These are phyloP conservation scores for Cytospora mali DNA, from an alignment of 2,329 filamentous ascomycete species.

Conservation along the genomic window DNA sequence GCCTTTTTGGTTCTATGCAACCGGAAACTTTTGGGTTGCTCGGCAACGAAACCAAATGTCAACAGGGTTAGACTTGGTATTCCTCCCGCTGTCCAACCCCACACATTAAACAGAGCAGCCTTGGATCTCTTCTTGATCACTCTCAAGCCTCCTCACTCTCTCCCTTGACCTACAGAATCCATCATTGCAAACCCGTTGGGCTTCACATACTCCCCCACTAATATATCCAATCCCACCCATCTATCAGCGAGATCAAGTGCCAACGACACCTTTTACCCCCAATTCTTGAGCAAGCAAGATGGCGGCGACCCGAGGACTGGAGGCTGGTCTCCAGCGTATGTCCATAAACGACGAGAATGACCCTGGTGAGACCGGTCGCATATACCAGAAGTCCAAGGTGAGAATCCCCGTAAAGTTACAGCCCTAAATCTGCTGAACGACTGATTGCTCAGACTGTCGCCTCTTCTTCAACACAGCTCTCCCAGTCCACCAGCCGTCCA, in stretches of 20 bases:
- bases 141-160: not conserved
- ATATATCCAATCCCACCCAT: not conserved
- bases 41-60: not conserved
- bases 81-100: not conserved
- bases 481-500: conserved; percentile 64
- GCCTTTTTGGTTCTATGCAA: no score
- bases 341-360: conserved; percentile 90
- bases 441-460: conserved; percentile 48
- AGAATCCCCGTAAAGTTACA: conserved; percentile 29
- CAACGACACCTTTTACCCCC: conserved; percentile 2
- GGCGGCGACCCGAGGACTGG: conserved; percentile 72
- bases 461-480: conserved; percentile 45
- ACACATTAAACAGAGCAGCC: not conserved
- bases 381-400: conserved; percentile 78
- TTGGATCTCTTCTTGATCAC: not conserved
- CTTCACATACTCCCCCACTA: no score
- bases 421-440: conserved; percentile 12
- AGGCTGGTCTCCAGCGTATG: conserved; percentile 87
- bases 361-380: conserved; percentile 52
- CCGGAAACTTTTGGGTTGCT: not conserved
- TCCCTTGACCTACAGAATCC: not conserved
- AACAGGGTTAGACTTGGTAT: not conserved
- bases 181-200: not conserved
- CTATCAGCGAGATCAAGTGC: conserved; percentile 4
- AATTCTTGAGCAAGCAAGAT: conserved; percentile 44